A percentile compares a stretch with the other conserved stretches of the same genome.
Conservation (phyloP, 2,329 filamentous ascomycete genomes). For the Cladosporium cucumerinum region DNA sequence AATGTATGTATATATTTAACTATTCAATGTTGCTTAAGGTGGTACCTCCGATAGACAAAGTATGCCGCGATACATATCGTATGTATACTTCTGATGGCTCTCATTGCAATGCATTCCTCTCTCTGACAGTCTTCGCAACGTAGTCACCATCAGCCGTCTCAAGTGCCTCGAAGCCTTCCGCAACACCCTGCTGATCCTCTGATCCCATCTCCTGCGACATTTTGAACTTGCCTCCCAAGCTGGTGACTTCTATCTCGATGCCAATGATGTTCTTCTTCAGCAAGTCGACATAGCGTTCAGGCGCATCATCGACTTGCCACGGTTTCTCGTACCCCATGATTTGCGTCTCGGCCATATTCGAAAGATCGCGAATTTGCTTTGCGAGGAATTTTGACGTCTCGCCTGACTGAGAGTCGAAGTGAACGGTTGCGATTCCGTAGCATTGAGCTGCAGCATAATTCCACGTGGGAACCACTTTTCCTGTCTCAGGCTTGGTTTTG, state of each 20-base stretch:
- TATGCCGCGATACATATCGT: not conserved
- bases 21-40: not conserved
- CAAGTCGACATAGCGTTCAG: constrained; percentile 53
- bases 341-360: constrained; percentile 48
- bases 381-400: constrained; percentile 50
- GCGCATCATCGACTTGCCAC: constrained; percentile 60
- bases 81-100: not conserved
- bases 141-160: constrained; percentile 34
- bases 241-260: constrained; percentile 56
- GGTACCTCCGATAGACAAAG: not conserved
- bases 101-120: not conserved
- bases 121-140: not conserved
- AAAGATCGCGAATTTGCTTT: constrained; percentile 53
- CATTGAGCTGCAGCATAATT: constrained; percentile 65
- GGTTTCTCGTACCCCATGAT: constrained; percentile 55
- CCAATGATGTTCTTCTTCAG: constrained; percentile 29
- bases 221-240: constrained; percentile 61
- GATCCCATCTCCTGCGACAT: constrained; percentile 60
- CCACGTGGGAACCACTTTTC: constrained; percentile 69
- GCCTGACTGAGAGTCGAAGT: constrained; percentile 47
- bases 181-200: constrained; percentile 56
- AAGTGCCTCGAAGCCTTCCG: constrained; percentile 53
- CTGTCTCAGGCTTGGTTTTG: constrained; percentile 61
- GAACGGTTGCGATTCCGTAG: constrained; percentile 57
- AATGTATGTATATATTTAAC: not conserved